A percentile compares a stretch with the other conserved stretches of the same genome.
Conservation (phyloP, 1,284 basidiomycete species). For the Naganishia sp. region DNA sequence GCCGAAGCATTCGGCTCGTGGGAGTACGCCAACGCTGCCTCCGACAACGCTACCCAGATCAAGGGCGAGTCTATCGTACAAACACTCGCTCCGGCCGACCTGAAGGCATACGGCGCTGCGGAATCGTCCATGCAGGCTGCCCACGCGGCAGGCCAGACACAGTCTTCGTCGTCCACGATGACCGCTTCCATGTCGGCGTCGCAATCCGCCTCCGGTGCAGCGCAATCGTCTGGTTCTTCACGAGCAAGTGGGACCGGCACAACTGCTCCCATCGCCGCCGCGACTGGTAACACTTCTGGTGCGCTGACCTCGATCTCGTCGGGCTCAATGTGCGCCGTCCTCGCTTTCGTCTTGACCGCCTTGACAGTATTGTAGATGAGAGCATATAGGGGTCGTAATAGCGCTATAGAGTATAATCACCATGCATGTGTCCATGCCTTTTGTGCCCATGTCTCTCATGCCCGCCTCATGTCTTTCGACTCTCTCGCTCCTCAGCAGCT, state of each 20-base stretch:
- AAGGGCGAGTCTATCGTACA: constrained; percentile 23
- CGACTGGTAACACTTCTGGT: too few relatives aligned
- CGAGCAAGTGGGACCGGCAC: too few relatives aligned
- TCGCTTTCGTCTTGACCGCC: too few relatives aligned
- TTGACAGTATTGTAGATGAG: neutral
- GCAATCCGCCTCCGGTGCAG: constrained; percentile 26
- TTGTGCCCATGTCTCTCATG: too few relatives aligned
- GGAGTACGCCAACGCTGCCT: constrained; percentile 63
- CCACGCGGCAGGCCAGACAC: constrained; percentile 5
- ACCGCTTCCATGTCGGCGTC: constrained; percentile 6
- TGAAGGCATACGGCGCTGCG: constrained; percentile 20
- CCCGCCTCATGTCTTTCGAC: too few relatives aligned
- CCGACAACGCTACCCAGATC: constrained; percentile 36
- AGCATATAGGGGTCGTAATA: neutral
- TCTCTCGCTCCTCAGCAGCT: too few relatives aligned
- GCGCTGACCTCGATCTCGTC: too few relatives aligned
- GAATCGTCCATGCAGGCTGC: constrained; percentile 5
- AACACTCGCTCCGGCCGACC: constrained; percentile 15
- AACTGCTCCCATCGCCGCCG: too few relatives aligned
- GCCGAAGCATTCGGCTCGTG: constrained; percentile 55
- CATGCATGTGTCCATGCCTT: neutral
- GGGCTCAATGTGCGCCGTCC: too few relatives aligned
- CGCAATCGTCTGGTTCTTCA: too few relatives aligned
- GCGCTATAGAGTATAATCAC: constrained; percentile 7
- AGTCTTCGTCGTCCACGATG: neutral